These are phyloP conservation scores for Hibiscus trionum DNA, from an alignment of 345 rosid genomes.

Conservation along the genomic window DNA sequence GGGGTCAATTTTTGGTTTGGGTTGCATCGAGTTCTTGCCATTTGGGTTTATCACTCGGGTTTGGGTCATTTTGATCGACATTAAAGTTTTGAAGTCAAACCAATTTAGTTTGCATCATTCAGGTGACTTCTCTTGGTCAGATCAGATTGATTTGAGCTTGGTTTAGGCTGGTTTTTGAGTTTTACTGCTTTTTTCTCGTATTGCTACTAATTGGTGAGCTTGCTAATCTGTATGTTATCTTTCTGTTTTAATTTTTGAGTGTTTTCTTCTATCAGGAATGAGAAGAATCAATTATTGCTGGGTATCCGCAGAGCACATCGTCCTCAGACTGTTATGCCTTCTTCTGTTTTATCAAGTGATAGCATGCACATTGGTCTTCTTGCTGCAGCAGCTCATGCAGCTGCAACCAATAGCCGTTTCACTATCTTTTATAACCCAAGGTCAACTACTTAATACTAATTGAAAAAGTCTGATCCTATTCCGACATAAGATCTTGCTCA, in stretches of 20 bases:
- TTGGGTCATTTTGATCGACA: neutral
- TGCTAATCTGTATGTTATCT: neutral
- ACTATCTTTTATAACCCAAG: conserved; percentile 88
- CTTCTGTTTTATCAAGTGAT: conserved; percentile 89
- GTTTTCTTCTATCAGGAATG: conserved; percentile 44
- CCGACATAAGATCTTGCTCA: neutral
- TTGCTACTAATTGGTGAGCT: neutral
- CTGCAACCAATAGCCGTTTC: conserved; percentile 87
- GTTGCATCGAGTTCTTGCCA: too few relatives aligned
- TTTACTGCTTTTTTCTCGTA: neutral
- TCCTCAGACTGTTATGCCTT: conserved; percentile 73
- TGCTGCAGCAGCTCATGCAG: conserved; percentile 98
- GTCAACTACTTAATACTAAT: conserved; percentile 16
- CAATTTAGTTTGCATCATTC: neutral
- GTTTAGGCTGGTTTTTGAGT: neutral
- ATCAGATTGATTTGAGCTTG: neutral
- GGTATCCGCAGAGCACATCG: conserved; percentile 79
- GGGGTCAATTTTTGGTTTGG: neutral
- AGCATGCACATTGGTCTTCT: conserved; percentile 97
- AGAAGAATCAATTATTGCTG: conserved; percentile 71
- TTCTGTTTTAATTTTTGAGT: neutral
- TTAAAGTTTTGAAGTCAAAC: neutral
- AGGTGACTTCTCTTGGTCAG: neutral
- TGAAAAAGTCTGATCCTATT: neutral
- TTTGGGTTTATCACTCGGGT: neutral